These are phyloP conservation scores for Mucor saturninus DNA, from an alignment of 371 early-diverging fungal genomes.

Conservation along the genomic window DNA sequence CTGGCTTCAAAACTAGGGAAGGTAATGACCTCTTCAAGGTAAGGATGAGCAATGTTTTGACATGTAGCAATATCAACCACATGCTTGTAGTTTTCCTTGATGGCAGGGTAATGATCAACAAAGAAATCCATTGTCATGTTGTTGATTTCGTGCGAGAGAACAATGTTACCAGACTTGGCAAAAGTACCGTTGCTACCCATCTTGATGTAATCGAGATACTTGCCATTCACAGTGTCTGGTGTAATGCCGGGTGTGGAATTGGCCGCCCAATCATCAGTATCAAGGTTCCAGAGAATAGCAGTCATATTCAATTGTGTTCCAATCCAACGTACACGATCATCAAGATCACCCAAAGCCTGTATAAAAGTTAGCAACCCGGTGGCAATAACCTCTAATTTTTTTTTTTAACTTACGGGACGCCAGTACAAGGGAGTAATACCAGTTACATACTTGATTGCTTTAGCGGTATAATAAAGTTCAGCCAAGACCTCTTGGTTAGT, in stretches of 20 bases:
- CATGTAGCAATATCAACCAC: slow-evolving; percentile 57
- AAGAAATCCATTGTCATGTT: slow-evolving; percentile 59
- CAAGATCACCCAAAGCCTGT: slow-evolving; percentile 56
- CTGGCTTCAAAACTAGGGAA: slow-evolving; percentile 44
- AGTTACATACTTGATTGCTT: slow-evolving; percentile 59
- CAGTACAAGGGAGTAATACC: slow-evolving; percentile 62
- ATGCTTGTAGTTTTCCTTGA: slow-evolving; percentile 54
- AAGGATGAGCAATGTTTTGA: slow-evolving; percentile 59
- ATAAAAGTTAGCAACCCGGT: not conserved
- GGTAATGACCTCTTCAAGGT: slow-evolving; percentile 47
- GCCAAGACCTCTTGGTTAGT: slow-evolving; percentile 59
- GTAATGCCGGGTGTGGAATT: slow-evolving; percentile 40
- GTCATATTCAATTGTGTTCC: slow-evolving; percentile 53
- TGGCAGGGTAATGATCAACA: slow-evolving; percentile 47
- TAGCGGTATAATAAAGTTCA: slow-evolving; percentile 58
- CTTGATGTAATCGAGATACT: slow-evolving; percentile 45
- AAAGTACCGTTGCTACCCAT: slow-evolving; percentile 54
- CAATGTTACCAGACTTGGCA: slow-evolving; percentile 46
- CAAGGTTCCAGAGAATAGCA: slow-evolving; percentile 56
- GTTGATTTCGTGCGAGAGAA: slow-evolving; percentile 58
- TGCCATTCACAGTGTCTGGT: slow-evolving; percentile 39
- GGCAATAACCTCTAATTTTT: not conserved
- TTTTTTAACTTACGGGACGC: slow-evolving; percentile 51
- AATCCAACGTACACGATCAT: slow-evolving; percentile 63
- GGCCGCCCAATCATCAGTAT: slow-evolving; percentile 57